Base-by-base conservation (phyloP, 164 flowering plant genomes). In the Taxillus chinensis region DNA sequence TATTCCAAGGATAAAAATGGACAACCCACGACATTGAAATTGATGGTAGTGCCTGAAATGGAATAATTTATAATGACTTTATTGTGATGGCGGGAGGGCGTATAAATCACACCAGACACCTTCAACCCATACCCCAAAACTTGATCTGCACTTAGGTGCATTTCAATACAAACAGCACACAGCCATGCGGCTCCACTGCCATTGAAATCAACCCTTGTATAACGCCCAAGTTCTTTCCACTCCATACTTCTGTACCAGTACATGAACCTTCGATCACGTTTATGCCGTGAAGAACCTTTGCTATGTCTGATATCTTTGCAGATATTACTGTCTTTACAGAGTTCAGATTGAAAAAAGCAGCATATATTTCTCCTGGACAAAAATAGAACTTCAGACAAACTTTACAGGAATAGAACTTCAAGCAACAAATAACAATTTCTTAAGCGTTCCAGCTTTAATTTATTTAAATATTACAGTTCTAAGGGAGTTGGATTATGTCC, bases 331-430 rank as follows among this genome's bases (percentile, higher is more conserved):
- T 70, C 72, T 63, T 76, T 48, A 10, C 58, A 6, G 73, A 9
- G 64, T 67, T 74, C 59, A 90, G 71, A 63, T 92, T 90, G 90
- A 87, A 92, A 51, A 87, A 78, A 0, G 98, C 83, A 27, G 86
- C 60, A 72, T 83, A 92, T 53, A 81, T 66, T 74, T 84, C 83
- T 54, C 87, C 96, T 91, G 75, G 41, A 72, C 12, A 60, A 52
- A 43, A 5, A 62, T 51, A 45, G 45, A 61, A 27, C 27, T 27
- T 27, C 27, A 27, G 27, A 27, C 27, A 27, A 27, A 27, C 27
- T 27, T 27, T 27, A 27, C 27, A 27, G 27, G 27, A 27, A 27
- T 27, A 27, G 27, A 27, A 27, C 27, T 27, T 27, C 27, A 27
- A 27, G 27, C 27, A 27, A 27, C 27, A 27, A 27, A 27, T 27